Evolutionary conservation across 345 rosid genomes (phyloP).

Genomic region (Lepidium sativum): DNA sequence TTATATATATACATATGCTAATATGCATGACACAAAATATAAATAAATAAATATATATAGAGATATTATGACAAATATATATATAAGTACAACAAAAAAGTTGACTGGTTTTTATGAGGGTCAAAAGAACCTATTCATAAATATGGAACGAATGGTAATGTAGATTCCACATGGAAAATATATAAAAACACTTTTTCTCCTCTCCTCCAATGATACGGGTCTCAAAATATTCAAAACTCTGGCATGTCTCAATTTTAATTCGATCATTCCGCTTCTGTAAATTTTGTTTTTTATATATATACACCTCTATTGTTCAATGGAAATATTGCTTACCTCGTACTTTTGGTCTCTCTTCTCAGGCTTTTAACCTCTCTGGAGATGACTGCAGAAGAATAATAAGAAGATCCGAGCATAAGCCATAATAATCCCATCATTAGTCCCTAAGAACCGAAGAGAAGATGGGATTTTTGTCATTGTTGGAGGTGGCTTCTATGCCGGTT

Average conservation of each 20-base stretch:
- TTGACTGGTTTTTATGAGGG: not conserved
- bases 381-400: constrained; percentile 4
- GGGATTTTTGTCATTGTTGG: constrained; percentile 87
- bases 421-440: not conserved
- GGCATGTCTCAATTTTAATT: constrained; percentile 2
- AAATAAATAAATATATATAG: too few relatives aligned
- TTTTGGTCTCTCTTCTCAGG: constrained; percentile 7
- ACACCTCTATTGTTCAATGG: not conserved
- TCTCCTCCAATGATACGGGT: not conserved
- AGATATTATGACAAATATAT: too few relatives aligned
- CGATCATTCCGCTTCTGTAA: not conserved
- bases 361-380: constrained; percentile 5
- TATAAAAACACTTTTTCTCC: not conserved
- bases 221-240: not conserved
- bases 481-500: constrained; percentile 82
- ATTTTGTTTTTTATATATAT: too few relatives aligned
- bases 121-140: not conserved
- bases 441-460: constrained; percentile 20
- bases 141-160: not conserved
- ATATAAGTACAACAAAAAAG: not conserved
- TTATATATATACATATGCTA: too few relatives aligned
- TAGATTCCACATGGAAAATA: not conserved
- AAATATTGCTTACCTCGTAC: constrained; percentile 3
- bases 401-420: not conserved
- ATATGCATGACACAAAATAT: too few relatives aligned